phyloP scores from a whole-genome alignment of 441 rosid genomes.

The Bocquillonia castaneifolia region DNA sequence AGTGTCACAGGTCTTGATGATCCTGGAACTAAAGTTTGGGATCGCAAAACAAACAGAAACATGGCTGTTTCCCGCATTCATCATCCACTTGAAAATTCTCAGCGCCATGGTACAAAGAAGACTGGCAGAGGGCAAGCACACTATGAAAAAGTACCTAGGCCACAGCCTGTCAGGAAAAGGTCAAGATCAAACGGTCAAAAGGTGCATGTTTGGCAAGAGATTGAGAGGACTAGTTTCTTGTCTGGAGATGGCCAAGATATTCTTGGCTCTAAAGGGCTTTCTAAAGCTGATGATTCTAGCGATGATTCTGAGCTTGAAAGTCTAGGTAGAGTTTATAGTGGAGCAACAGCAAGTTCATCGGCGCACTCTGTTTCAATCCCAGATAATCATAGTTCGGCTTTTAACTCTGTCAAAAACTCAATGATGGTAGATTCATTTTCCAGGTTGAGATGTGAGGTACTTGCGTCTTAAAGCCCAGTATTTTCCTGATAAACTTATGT shows the following conservation, averaged over 20 bases:
- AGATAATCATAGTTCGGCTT: constrained; percentile 38
- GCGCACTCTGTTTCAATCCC: constrained; percentile 39
- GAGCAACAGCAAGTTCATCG: constrained; percentile 72
- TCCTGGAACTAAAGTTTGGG: constrained; percentile 98
- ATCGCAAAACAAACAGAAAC: constrained; percentile 83
- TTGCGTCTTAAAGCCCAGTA: constrained; percentile 20
- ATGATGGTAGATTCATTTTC: constrained; percentile 68
- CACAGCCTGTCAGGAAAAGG: constrained; percentile 64
- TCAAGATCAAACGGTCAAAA: constrained; percentile 48
- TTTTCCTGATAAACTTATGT: constrained; percentile 14
- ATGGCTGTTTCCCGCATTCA: constrained; percentile 66
- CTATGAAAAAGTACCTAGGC: constrained; percentile 40
- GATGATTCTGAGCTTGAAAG: constrained; percentile 68
- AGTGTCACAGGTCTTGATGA: constrained; percentile 74
- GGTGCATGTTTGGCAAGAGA: constrained; percentile 64
- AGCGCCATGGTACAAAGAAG: constrained; percentile 41
- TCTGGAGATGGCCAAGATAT: constrained; percentile 85
- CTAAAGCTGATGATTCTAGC: constrained; percentile 54
- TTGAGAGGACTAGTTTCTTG: constrained; percentile 75
- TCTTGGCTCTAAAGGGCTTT: constrained; percentile 41
- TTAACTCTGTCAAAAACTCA: constrained; percentile 47
- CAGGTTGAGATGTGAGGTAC: constrained; percentile 96
- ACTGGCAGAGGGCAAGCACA: constrained; percentile 47
- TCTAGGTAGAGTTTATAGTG: constrained; percentile 59
- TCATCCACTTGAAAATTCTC: constrained; percentile 94